Base-by-base conservation (phyloP, 768 basidiomycete species). In the Suillus occidentalis region DNA sequence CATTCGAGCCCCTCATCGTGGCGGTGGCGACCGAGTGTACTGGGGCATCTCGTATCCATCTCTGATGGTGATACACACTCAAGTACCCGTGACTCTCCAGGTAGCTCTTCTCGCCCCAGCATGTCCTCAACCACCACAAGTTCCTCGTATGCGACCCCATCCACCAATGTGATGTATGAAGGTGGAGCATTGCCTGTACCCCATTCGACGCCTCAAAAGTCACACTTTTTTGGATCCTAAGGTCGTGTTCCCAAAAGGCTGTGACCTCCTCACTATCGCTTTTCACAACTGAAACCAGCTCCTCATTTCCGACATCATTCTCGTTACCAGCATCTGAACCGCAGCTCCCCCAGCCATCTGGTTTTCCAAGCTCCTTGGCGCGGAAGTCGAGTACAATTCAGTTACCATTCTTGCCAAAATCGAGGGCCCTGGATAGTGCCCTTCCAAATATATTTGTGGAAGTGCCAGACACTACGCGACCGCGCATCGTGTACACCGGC, bases 1-100 rank as follows among this genome's bases (percentile, higher is more conserved):
- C 70, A 72, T 36, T 37, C 64, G 18, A 65, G 64, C 40, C 69
- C 76, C 58, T 72, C 76, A 34, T 70, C 79, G 13, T 79, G 84
- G 59, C 84, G 78, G 75, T 88, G 85, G 85, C 82, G 87, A n/a
- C 87, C 89, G 13, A 86, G 83, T 66, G 84, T 91, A 28, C 74
- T 89, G 28, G 87, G 85, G 7, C 85, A 90, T 68, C 90, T 90
- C 70, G 78, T 83, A 34, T 81, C 84, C 62, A 69, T 81, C 61
- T 81, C 85, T 60, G 72, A 77, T 36, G 78, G 83, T 50, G 83
- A 81, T 71, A 67, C 77, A 58, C 83, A 76, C 60, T 71, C 80
- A 58, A 74, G 77, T 52, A 78, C 81, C 37, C 80, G 82, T 20
- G 84, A 82, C 55, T 74, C 76, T 18, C 66, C 69, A 10, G 78